phyloP scores from a whole-genome alignment of 2,329 filamentous ascomycete species.

The Arthrobotrys entomopaga region DNA sequence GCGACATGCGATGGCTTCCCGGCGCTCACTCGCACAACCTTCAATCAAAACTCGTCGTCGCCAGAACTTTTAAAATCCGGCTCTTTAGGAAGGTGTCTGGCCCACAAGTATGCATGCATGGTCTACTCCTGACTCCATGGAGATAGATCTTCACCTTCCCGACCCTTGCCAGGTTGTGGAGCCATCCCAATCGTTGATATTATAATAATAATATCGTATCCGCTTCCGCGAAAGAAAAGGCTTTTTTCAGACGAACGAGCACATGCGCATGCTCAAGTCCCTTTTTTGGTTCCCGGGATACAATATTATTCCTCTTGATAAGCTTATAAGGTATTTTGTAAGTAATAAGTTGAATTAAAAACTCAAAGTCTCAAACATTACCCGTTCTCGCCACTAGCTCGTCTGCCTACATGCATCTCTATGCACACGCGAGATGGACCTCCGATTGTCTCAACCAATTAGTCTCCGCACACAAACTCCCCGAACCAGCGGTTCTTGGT shows the following conservation, averaged over 20 bases:
- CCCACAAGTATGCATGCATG: not conserved
- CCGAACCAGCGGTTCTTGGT: constrained; percentile 38
- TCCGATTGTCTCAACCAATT: no score
- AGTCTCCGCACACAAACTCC: constrained; percentile 12
- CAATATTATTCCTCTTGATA: no score
- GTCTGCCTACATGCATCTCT: not conserved
- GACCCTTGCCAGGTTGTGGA: no score
- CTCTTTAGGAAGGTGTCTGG: not conserved
- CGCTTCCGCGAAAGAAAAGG: no score
- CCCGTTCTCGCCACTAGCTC: constrained; percentile 35
- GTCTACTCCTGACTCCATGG: no score
- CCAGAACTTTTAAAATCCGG: not conserved
- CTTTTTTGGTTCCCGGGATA: constrained; percentile 13
- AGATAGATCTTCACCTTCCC: no score
- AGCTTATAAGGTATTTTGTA: no score
- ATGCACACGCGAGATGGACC: constrained; percentile 31
- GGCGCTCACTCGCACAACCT: not conserved
- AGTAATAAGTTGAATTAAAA: no score
- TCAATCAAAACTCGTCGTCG: not conserved
- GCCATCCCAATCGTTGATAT: not conserved
- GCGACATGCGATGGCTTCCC: not conserved
- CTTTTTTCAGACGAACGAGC: no score
- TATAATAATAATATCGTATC: no score
- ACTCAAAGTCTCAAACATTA: constrained; percentile 34
- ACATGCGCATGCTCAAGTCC: no score